Conservation (phyloP, 345 rosid species). For the Punica granatum region DNA sequence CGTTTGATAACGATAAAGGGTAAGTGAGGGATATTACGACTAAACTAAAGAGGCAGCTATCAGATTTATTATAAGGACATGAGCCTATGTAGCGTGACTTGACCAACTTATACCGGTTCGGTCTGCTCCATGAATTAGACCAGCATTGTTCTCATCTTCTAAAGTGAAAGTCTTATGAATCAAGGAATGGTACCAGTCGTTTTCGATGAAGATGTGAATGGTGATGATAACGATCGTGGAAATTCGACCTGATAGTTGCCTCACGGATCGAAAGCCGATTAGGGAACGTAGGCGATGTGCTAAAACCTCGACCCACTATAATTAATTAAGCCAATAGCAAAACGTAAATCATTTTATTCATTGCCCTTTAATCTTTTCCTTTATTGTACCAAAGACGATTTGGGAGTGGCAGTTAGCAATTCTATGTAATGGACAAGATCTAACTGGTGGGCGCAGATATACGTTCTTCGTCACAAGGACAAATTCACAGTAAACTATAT, state of each 20-base stretch:
- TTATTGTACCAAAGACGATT: neutral
- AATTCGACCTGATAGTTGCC: no score
- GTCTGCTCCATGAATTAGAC: neutral
- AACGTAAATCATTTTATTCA: no score
- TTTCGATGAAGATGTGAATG: neutral
- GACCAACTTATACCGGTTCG: neutral
- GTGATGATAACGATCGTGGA: neutral
- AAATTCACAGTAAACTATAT: neutral
- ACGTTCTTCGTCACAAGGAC: neutral
- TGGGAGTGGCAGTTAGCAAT: neutral
- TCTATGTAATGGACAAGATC: neutral
- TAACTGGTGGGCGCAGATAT: neutral
- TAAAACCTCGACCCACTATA: no score
- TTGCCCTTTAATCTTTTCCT: neutral
- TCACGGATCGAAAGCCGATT: no score
- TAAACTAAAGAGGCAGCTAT: neutral
- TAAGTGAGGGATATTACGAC: neutral
- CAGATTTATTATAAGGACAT: neutral
- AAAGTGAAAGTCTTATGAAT: neutral
- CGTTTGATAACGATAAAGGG: neutral
- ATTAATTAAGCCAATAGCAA: no score
- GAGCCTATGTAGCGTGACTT: neutral
- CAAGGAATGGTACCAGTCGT: neutral
- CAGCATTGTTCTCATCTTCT: neutral
- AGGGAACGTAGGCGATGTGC: no score